These are phyloP conservation scores for Ananas comosus DNA, from an alignment of 176 grass and related monocot species.

Conservation along the genomic window DNA sequence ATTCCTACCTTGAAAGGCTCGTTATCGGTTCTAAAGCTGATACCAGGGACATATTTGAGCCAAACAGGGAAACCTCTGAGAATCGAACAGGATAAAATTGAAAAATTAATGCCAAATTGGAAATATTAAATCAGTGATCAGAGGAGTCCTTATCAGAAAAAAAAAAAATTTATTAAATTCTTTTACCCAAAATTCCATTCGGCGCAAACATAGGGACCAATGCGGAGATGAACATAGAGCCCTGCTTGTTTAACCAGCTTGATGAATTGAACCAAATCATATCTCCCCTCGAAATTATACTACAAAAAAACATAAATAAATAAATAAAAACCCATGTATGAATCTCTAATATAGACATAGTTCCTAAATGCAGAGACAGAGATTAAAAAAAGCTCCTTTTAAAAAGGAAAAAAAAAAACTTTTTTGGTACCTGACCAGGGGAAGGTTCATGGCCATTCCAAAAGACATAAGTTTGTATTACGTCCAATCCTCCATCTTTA, in stretches of 20 bases:
- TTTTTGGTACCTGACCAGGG: conserved; percentile 50
- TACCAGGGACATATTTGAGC: conserved; percentile 97
- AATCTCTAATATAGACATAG: conserved; percentile 7
- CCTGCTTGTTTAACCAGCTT: conserved; percentile 78
- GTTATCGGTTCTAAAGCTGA: conserved; percentile 92
- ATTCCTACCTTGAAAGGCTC: conserved; percentile 88
- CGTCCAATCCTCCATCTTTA: conserved; percentile 94
- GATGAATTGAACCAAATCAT: conserved; percentile 89
- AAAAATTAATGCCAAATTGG: conserved; percentile 21
- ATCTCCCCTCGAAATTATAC: conserved; percentile 94
- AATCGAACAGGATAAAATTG: neutral
- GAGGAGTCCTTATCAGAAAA: neutral
- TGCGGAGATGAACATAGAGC: conserved; percentile 90
- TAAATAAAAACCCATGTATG: conserved; percentile 11
- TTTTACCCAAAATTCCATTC: conserved; percentile 99
- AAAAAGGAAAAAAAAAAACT: neutral
- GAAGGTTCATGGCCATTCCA: conserved; percentile 96
- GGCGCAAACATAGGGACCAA: conserved; percentile 93
- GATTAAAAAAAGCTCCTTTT: neutral
- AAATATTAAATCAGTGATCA: neutral
- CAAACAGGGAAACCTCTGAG: conserved; percentile 93
- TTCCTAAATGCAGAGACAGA: neutral
- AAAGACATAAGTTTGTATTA: conserved; percentile 98
- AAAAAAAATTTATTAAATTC: too few species aligned
- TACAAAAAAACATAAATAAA: conserved; percentile 17